phyloP scores from a whole-genome alignment of 140 eudicot species.

The Bidens hawaiensis region DNA sequence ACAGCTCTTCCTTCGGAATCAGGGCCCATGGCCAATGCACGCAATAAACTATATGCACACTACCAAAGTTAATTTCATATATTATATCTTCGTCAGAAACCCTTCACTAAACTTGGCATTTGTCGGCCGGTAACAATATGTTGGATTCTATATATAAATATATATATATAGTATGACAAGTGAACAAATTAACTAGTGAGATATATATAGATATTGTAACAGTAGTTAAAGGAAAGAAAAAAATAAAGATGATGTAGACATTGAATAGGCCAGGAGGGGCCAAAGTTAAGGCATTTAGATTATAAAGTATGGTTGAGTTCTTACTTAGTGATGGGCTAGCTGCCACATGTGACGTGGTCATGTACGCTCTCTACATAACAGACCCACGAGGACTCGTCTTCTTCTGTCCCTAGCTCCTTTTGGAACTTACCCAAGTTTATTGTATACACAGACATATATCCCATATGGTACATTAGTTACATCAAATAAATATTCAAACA shows the following conservation, averaged over 20 bases:
- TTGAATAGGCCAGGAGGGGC: background rate
- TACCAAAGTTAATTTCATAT: too few species aligned
- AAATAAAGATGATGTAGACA: background rate
- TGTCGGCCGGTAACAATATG: too few species aligned
- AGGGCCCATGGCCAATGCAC: conserved; percentile 6
- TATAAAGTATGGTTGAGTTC: background rate
- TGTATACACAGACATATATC: conserved; percentile 2
- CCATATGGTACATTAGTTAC: background rate
- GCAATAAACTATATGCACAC: background rate
- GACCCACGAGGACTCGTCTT: conserved; percentile 10
- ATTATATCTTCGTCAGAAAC: too few species aligned
- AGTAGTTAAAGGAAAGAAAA: too few species aligned
- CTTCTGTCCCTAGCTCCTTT: background rate
- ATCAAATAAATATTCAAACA: background rate
- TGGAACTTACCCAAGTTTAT: background rate
- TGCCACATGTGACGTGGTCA: conserved; percentile 4
- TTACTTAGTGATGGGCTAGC: background rate
- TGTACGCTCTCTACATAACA: conserved; percentile 9
- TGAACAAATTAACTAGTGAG: too few species aligned
- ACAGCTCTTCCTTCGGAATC: background rate
- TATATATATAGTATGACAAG: too few species aligned
- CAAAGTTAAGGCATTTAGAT: background rate
- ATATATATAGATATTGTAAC: background rate
- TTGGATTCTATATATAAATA: too few species aligned
- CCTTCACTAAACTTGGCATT: too few species aligned